phyloP scores from a whole-genome alignment of 257 asterid genomes.

The Eucommia ulmoides region DNA sequence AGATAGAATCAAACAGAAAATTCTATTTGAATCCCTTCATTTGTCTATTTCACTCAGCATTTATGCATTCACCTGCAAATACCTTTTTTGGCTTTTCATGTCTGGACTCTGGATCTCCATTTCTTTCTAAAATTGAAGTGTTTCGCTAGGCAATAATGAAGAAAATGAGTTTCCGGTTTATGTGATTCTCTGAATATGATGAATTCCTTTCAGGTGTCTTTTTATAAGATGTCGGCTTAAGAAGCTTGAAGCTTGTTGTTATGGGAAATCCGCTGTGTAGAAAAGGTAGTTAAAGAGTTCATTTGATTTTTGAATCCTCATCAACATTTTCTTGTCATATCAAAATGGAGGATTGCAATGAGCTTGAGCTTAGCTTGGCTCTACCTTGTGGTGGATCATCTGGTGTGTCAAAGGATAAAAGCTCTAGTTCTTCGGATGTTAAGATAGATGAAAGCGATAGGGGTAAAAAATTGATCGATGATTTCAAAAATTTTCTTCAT shows the following conservation, averaged over 20 bases:
- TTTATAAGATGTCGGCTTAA: neutral
- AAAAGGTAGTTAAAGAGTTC: neutral
- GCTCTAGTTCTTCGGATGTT: conserved; percentile 47
- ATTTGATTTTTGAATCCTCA: too few relatives aligned
- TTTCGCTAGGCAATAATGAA: too few relatives aligned
- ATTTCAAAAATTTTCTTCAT: conserved; percentile 86
- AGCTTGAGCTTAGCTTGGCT: conserved; percentile 74
- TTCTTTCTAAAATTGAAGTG: too few relatives aligned
- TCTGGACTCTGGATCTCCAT: too few relatives aligned
- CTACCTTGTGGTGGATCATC: conserved; percentile 63
- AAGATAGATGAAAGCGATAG: conserved; percentile 61
- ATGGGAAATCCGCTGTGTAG: neutral
- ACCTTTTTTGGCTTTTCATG: too few relatives aligned
- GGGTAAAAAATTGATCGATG: conserved; percentile 68
- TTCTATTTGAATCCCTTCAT: too few relatives aligned
- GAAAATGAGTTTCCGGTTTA: too few relatives aligned
- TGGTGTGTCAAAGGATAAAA: conserved; percentile 43
- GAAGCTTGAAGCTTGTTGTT: neutral
- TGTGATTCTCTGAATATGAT: too few relatives aligned
- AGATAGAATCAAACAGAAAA: too few relatives aligned
- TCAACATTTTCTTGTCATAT: conserved; percentile 1
- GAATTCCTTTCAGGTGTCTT: neutral
- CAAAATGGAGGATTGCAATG: conserved; percentile 67
- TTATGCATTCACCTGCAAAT: too few relatives aligned
- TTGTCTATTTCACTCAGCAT: too few relatives aligned